Conservation (phyloP, 306 rosid genomes). For the Elaeagnus macrophylla region DNA sequence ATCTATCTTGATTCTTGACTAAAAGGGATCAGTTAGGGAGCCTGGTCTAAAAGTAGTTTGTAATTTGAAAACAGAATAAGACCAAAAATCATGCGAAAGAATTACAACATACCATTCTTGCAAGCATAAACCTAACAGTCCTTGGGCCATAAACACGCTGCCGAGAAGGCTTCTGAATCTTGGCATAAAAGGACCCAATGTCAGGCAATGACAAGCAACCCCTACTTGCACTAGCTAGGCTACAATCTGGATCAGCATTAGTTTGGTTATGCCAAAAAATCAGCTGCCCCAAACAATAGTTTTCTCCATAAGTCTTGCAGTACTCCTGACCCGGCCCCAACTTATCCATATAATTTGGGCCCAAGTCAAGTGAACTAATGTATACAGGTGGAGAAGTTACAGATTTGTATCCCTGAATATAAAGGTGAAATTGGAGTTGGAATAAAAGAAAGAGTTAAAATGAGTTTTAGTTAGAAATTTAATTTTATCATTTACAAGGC, state of each 20-base stretch:
- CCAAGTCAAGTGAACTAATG: conserved; percentile 98
- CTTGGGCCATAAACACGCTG: conserved; percentile 90
- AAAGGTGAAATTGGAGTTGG: neutral
- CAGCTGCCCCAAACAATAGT: conserved; percentile 95
- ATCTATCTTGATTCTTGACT: too few relatives aligned
- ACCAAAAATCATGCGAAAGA: neutral
- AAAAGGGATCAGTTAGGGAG: too few relatives aligned
- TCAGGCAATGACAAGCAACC: conserved; percentile 92
- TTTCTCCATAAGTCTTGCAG: conserved; percentile 74
- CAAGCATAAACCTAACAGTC: conserved; percentile 76
- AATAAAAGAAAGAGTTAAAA: neutral
- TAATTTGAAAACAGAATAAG: neutral
- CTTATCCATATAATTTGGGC: conserved; percentile 76
- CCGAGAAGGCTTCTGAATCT: conserved; percentile 69
- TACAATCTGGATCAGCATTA: conserved; percentile 67
- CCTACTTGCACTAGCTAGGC: conserved; percentile 59
- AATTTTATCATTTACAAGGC: conserved; percentile 10
- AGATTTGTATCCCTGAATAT: conserved; percentile 61
- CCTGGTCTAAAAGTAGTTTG: too few relatives aligned
- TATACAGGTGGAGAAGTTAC: conserved; percentile 93
- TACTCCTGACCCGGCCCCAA: conserved; percentile 82
- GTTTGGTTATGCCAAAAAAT: conserved; percentile 95
- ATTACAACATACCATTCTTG: conserved; percentile 75
- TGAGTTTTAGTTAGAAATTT: conserved; percentile 2
- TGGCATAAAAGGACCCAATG: conserved; percentile 72